Percentiles rank a stretch among this genome's conserved stretches.
phyloP scores from a whole-genome alignment of 805 yeast species.

The Sporopachydermia lactativora region DNA sequence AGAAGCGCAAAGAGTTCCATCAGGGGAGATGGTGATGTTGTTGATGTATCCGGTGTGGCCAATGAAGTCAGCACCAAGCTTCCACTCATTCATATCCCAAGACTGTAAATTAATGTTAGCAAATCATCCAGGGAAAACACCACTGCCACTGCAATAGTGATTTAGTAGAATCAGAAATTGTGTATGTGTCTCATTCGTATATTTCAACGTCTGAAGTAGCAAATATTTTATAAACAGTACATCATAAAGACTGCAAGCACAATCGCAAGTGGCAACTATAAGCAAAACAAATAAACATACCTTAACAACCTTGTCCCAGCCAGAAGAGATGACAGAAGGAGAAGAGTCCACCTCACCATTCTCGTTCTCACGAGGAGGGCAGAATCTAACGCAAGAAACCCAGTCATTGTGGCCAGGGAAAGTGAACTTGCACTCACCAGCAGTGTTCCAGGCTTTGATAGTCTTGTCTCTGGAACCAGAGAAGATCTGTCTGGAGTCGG shows the following conservation, averaged over 20 bases:
- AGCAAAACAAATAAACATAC: constrained; percentile 45
- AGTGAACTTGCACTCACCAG: constrained; percentile 93
- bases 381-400: constrained; percentile 97
- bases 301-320: constrained; percentile 98
- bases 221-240: constrained; percentile 49
- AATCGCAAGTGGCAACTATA: constrained; percentile 4
- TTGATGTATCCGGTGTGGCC: constrained; percentile 99
- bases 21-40: constrained; percentile 96
- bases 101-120: constrained; percentile 38
- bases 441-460: constrained; percentile 98
- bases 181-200: constrained; percentile 89
- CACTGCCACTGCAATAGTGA: constrained; percentile 30
- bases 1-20: constrained; percentile 97
- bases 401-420: constrained; percentile 94
- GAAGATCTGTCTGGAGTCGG: constrained; percentile 93
- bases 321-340: constrained; percentile 86
- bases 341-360: constrained; percentile 36
- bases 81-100: constrained; percentile 82
- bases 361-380: constrained; percentile 39
- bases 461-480: constrained; percentile 99
- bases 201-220: constrained; percentile 93
- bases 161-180: constrained; percentile 1
- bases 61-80: constrained; percentile 86
- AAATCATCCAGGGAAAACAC: constrained; percentile 3
- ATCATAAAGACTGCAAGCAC: constrained; percentile 3